Percentiles rank a stretch among this genome's conserved stretches.
phyloP scores from a whole-genome alignment of 305 asterid species.

The Fraxinus sp. region DNA sequence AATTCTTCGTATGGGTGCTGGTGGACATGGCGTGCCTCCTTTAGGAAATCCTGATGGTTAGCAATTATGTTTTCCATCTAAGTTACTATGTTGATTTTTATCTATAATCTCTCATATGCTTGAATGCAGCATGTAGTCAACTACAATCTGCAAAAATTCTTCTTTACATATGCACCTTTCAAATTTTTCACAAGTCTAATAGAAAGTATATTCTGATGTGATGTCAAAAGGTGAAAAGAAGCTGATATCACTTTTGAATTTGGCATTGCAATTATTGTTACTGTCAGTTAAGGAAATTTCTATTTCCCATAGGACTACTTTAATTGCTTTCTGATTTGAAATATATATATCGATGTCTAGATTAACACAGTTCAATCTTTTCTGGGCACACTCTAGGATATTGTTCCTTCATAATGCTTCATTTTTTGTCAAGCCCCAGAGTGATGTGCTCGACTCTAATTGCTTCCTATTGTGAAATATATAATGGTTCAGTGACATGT shows the following conservation, averaged over 20 bases:
- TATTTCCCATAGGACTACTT: slow-evolving; percentile 2
- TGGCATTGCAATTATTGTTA: slow-evolving; percentile 15
- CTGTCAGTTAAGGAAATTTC: slow-evolving; percentile 10
- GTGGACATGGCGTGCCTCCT: slow-evolving; percentile 99
- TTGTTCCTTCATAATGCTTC: neutral
- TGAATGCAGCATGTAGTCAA: neutral
- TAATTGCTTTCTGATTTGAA: neutral
- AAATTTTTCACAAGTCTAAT: neutral
- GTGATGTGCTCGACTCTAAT: neutral
- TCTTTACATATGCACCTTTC: neutral
- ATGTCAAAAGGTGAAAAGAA: slow-evolving; percentile 4
- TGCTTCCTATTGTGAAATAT: neutral
- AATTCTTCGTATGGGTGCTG: slow-evolving; percentile 94
- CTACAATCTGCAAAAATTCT: slow-evolving; percentile 7
- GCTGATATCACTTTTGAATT: slow-evolving; percentile 11
- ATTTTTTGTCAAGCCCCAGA: slow-evolving; percentile 6
- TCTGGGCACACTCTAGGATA: neutral
- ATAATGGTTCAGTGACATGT: neutral
- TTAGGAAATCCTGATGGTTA: slow-evolving; percentile 97
- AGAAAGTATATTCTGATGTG: slow-evolving; percentile 6
- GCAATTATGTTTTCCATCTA: slow-evolving; percentile 28
- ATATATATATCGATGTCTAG: slow-evolving; percentile 5
- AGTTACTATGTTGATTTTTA: neutral
- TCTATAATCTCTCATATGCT: slow-evolving; percentile 17
- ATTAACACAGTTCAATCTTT: slow-evolving; percentile 1